Evolutionary conservation across 192 early-diverging fungal species (phyloP).

Genomic region (Coemansia sp.): DNA sequence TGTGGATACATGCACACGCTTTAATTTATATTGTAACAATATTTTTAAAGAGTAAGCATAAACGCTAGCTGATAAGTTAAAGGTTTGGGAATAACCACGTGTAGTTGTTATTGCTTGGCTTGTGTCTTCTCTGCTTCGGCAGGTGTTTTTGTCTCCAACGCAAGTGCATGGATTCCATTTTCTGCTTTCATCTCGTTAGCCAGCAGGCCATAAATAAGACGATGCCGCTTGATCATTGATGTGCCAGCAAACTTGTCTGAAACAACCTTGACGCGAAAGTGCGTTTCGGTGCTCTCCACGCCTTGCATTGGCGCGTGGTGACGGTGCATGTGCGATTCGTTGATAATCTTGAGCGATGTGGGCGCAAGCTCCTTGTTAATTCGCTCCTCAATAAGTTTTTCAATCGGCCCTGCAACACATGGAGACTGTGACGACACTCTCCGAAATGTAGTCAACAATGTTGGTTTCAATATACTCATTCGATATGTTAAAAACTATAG

Average conservation of each 20-base stretch:
- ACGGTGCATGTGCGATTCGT: slow-evolving; percentile 78
- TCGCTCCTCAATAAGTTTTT: slow-evolving; percentile 22
- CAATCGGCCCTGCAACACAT: slow-evolving; percentile 3
- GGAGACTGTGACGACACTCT: not conserved
- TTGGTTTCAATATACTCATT: not conserved
- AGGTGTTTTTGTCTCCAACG: slow-evolving; percentile 75
- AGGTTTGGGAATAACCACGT: not conserved
- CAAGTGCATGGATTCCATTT: slow-evolving; percentile 75
- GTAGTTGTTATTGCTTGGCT: slow-evolving; percentile 54
- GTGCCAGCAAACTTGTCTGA: slow-evolving; percentile 61
- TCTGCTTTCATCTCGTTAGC: slow-evolving; percentile 68
- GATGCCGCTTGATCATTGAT: slow-evolving; percentile 63
- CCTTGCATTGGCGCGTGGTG: slow-evolving; percentile 87
- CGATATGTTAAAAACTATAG: not conserved
- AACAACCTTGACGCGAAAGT: slow-evolving; percentile 75
- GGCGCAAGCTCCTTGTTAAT: slow-evolving; percentile 58
- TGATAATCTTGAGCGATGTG: slow-evolving; percentile 64
- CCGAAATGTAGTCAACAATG: not conserved
- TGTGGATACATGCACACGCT: not conserved
- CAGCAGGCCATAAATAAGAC: slow-evolving; percentile 68
- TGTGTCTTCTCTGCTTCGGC: slow-evolving; percentile 41
- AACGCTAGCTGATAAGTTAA: not conserved
- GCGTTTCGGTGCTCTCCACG: slow-evolving; percentile 73
- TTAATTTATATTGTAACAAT: not conserved
- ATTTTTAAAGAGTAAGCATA: not conserved